Evolutionary conservation across 1,139 yeast species (phyloP).

Genomic region (Blastobotrys capitulatus): DNA sequence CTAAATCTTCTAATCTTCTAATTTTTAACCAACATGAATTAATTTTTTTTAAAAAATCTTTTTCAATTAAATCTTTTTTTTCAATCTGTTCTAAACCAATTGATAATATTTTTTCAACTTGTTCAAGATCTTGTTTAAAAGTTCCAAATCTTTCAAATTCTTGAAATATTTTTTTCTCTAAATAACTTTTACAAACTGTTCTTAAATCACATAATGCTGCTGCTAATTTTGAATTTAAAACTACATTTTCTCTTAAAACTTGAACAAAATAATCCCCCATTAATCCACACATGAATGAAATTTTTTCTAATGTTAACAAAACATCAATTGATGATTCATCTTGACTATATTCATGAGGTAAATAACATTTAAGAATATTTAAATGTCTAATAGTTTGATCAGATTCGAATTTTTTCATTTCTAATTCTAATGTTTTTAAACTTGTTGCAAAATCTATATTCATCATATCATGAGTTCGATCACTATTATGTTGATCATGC

Average conservation of each 20-base stretch:
- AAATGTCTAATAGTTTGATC: conserved; percentile 29
- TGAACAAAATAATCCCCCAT: conserved; percentile 11
- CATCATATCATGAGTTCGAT: neutral
- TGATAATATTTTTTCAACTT: conserved; percentile 15
- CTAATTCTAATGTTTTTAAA: conserved; percentile 28
- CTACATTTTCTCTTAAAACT: conserved; percentile 11
- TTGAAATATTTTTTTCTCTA: neutral
- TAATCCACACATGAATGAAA: conserved; percentile 15
- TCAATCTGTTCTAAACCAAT: conserved; percentile 16
- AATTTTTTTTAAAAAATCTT: conserved; percentile 10
- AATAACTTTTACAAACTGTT: neutral
- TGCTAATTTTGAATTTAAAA: conserved; percentile 15
- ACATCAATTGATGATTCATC: conserved; percentile 23
- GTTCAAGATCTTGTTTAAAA: conserved; percentile 14
- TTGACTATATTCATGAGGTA: conserved; percentile 21
- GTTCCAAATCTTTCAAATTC: conserved; percentile 8
- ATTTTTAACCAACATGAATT: conserved; percentile 6
- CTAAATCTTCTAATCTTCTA: neutral
- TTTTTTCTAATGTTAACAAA: conserved; percentile 16
- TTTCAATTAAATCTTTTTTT: conserved; percentile 18
- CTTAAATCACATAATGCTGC: conserved; percentile 17
- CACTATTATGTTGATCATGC: neutral
- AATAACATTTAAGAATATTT: conserved; percentile 25
- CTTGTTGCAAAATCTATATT: conserved; percentile 20
- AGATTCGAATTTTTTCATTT: conserved; percentile 25